Evolutionary conservation across 2,329 filamentous ascomycete species (phyloP), one percentile per base, ranked within the genome.

Genomic region (Metarhizium rileyi): DNA sequence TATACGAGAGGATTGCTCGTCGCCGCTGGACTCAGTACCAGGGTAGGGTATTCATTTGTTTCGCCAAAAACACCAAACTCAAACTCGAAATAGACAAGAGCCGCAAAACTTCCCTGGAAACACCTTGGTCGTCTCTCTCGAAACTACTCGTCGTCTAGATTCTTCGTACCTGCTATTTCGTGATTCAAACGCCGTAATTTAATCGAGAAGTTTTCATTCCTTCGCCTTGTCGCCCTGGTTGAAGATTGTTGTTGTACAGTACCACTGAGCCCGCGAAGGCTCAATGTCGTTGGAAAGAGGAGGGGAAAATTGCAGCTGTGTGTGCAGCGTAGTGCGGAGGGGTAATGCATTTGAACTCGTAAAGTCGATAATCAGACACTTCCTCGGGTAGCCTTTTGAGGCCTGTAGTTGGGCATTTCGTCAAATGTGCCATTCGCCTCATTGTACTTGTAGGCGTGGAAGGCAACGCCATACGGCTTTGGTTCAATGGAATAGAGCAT

Each of bases 401-500:
- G 78, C 66, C 86, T 82, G 69, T 93, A 97, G 61, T 90, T 77
- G n/a, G 84, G 86, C 43, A 94, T 70, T 63, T 93, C 83, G 52
- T 93, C 83, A 60, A 98, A 98, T 77, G 84, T 89, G 54, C 85
- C 82, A 20, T 72, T 78, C 3, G 77, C 73, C 54, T 87, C 80
- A 63, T 95, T 87, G 71, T 95, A 98, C 53, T 83, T 81, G 73
- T 95, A 98, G 0, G 90, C 91, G 65, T 95, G 91, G 72, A 97
- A 96, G 53, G 95, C 91, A 51, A 96, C 90, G 14, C 93, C 93
- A 58, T 98, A 98, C 1, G 93, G 93, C 75, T 96, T 96, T 30
- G 93, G 93, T 68, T 98, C 91, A 44, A 98, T 85, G 58, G 90
- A 87, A 66, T 95, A 98, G 7, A 96, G 75, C 75, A 95, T 90